Base-by-base conservation (phyloP, 225 moss, liverwort and hornwort species). In the Pseudisothecium myosuroides region DNA sequence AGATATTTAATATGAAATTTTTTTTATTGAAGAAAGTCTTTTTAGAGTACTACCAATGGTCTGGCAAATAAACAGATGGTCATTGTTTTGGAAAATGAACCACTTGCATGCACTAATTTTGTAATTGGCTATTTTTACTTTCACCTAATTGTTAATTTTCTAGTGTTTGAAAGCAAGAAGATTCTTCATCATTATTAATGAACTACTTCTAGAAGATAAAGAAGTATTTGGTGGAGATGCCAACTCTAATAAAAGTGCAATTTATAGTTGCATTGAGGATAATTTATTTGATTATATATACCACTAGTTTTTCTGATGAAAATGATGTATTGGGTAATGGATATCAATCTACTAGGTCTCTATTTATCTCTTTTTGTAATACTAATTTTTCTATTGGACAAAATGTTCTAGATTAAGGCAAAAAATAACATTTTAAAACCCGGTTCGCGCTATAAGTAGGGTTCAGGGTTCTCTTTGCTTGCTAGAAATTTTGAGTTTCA, bases 61-160 rank as follows among this genome's bases (percentile, higher is more conserved):
- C 11, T 68, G 7, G 7, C 7, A 34, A 65, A 18, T 36, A 37
- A 36, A 10, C 19, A 5, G 11, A 6, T 1, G 39, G 41, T 15
- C 27, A 27, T 27, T 43, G 11, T 74, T 47, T 19, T 49, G 6
- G 12, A 74, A 6, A 31, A 29, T 19, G 11, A 11, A 0, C 18
- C 10, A 45, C 3, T 45, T 29, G 4, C 3, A 10, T 2, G 18
- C 1, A 2, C 1, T 0, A 47, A 29, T 74, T 31, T 5, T 31
- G 1, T 6, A 29, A 0, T 47, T 47, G 18, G 11, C 2, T 47
- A 31, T 74, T 74, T 47, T 19, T 0, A 49, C 12, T 49, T 31
- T 49, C 49, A 75, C 1, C 4, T 1, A 32, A 19, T 31, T 18
- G 31, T 19, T 11, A 47, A 29, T 74, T 28, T 74, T 7, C 0